Evolutionary conservation across 345 rosid species (phyloP).

Genomic region (Streptanthus diversifolius): DNA sequence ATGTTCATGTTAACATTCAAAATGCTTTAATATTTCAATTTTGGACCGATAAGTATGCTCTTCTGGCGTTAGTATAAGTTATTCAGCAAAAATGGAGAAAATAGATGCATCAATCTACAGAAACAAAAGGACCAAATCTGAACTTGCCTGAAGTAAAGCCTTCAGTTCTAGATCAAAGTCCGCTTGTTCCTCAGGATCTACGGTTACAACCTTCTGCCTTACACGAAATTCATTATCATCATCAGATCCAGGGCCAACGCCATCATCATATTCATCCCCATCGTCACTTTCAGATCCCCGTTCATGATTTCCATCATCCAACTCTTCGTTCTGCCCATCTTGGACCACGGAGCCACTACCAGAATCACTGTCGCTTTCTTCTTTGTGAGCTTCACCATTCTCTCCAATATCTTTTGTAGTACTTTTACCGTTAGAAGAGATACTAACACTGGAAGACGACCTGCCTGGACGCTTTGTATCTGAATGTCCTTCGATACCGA

Average conservation of each 20-base stretch:
- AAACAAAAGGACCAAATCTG: not conserved
- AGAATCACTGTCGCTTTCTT: conserved; percentile 77
- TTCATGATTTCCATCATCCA: conserved; percentile 77
- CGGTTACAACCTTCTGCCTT: conserved; percentile 74
- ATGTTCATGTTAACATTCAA: not conserved
- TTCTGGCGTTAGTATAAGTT: not conserved
- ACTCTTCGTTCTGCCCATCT: conserved; percentile 68
- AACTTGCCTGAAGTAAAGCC: conserved; percentile 86
- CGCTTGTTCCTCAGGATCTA: conserved; percentile 74
- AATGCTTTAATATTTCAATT: not conserved
- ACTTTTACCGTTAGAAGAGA: conserved; percentile 50
- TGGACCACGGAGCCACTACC: conserved; percentile 71
- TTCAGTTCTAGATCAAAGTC: conserved; percentile 83
- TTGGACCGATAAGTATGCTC: not conserved
- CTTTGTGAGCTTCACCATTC: conserved; percentile 69
- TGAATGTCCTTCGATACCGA: conserved; percentile 54
- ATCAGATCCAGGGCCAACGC: conserved; percentile 66
- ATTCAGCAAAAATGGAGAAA: not conserved
- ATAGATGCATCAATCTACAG: not conserved
- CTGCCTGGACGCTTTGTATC: conserved; percentile 51
- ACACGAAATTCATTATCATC: conserved; percentile 87
- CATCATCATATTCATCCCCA: conserved; percentile 69
- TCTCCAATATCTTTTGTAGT: conserved; percentile 51
- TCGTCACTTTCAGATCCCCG: conserved; percentile 65
- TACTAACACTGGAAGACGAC: conserved; percentile 33